Evolutionary conservation across 768 basidiomycete species (phyloP), one percentile per base, ranked within the genome.

Genomic region (Dacryopinax spathularia): DNA sequence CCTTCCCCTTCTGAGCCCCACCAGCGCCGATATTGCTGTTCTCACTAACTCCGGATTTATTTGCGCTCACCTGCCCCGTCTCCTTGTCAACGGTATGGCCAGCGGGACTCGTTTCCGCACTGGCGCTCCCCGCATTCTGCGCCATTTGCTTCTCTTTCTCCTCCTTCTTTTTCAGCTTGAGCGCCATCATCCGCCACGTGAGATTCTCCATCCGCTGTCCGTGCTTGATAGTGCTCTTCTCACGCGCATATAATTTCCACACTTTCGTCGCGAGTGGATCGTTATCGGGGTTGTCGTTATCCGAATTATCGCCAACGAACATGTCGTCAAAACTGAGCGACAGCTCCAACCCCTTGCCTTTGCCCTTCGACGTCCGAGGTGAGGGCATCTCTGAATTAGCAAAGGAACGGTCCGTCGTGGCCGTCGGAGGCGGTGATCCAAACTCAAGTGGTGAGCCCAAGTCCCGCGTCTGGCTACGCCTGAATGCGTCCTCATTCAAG

Each of bases 151-250:
- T 87, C 34, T 60, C 85, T 22, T 87, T 85, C 43, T 88, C 87
- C 75, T 85, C 85, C 77, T 87, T 86, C 81, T 89, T 95, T 79
- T 88, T 87, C 63, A 99, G 77, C 13, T 89, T 91, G 72, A 99
- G 77, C 27, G 93, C 88, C 94, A 97, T 97, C 92, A 98, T 90
- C 65, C 96, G 78, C 95, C 95, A 97, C 0, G 94, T 96, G 62
- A 98, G 74, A 72, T 97, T 98, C 77, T 98, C 96, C 91, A 99
- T 93, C 70, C 94, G 78, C 75, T 93, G 90, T 0, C 89, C 91
- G 71, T 95, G 91, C 33, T 94, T 92, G 63, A 95, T 75, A 33
- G 80, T 82, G n/a, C 87, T 88, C 75, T 92, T 93, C 48, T 88
- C 89, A 65, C 89, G 84, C 34, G 91, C 85, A 71, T 90, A 98